Evolutionary conservation across 2,329 filamentous ascomycete species (phyloP).

Genomic region (Leptographium flavum): DNA sequence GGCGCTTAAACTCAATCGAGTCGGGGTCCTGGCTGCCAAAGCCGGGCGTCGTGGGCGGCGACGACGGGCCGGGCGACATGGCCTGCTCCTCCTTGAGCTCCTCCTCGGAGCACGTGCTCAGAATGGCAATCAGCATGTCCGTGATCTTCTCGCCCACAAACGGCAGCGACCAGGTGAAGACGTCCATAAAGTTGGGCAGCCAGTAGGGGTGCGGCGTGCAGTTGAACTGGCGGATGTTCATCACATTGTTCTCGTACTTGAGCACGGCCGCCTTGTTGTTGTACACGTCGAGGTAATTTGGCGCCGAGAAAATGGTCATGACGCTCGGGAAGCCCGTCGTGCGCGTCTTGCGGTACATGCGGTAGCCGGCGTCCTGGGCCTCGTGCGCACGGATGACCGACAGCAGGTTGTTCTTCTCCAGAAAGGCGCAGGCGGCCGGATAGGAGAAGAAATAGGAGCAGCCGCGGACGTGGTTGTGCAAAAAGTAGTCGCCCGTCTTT

Average conservation of each 20-base stretch:
- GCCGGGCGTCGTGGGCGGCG: conserved; percentile 48
- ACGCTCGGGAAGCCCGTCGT: conserved; percentile 98
- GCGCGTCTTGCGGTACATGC: conserved; percentile 97
- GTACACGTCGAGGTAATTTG: conserved; percentile 97
- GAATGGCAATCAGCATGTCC: conserved; percentile 96
- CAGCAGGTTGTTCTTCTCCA: conserved; percentile 97
- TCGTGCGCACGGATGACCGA: conserved; percentile 97
- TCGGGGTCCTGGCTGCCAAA: conserved; percentile 48
- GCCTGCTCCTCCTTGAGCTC: conserved; percentile 83
- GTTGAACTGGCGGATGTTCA: conserved; percentile 99
- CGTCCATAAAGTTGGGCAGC: conserved; percentile 99
- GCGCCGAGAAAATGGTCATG: conserved; percentile 99
- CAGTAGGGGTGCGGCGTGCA: conserved; percentile 98
- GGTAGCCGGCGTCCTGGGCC: conserved; percentile 93
- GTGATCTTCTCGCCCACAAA: conserved; percentile 99
- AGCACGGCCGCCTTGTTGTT: conserved; percentile 99
- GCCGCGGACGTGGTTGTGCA: conserved; percentile 95
- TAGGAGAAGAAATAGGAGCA: conserved; percentile 99
- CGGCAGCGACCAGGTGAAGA: conserved; percentile 98
- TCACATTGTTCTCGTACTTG: conserved; percentile 99
- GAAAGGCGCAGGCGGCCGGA: conserved; percentile 86
- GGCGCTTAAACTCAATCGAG: conserved; percentile 81
- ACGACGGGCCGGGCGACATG: conserved; percentile 52
- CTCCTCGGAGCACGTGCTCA: conserved; percentile 98
- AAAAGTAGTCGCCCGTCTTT: conserved; percentile 93